Conservation (phyloP, 2,329 filamentous ascomycete species). For the Colletotrichum echinochloae region DNA sequence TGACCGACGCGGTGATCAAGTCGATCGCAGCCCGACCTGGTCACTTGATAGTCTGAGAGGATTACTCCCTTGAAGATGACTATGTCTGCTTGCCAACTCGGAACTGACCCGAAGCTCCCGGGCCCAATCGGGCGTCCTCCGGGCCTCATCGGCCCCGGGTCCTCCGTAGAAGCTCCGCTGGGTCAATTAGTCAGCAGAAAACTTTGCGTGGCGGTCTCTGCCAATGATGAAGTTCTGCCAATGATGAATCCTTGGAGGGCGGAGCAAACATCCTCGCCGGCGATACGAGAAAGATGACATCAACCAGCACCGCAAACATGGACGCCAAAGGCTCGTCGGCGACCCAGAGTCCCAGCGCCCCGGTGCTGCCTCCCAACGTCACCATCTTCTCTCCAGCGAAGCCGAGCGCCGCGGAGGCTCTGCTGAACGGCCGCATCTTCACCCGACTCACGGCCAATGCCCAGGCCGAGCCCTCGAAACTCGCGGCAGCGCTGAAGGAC, state of each 20-base stretch:
- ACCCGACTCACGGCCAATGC: constrained; percentile 42
- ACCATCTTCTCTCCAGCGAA: constrained; percentile 41
- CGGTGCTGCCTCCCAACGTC: constrained; percentile 42
- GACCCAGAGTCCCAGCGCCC: not conserved
- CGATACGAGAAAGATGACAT: not conserved
- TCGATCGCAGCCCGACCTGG: not conserved
- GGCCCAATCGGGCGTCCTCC: not conserved
- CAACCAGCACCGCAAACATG: not conserved
- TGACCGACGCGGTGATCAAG: not conserved
- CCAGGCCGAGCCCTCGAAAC: constrained; percentile 34
- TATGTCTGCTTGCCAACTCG: not conserved
- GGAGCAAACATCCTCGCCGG: not conserved
- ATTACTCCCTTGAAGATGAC: not conserved
- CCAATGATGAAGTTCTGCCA: not conserved
- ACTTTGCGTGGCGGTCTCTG: not conserved
- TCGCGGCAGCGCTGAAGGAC: constrained; percentile 30
- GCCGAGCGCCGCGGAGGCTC: constrained; percentile 26
- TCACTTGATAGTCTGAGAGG: accelerated
- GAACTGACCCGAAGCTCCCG: not conserved
- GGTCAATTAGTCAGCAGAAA: constrained; percentile 1
- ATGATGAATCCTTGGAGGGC: not conserved
- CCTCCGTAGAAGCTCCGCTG: not conserved
- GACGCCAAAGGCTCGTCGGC: not conserved
- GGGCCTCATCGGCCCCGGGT: not conserved
- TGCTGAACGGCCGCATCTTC: constrained; percentile 41